Percentiles rank a stretch among this genome's conserved stretches.
These are phyloP conservation scores for Gelatoporia subvermispora DNA, from an alignment of 768 basidiomycete genomes.

Conservation along the genomic window DNA sequence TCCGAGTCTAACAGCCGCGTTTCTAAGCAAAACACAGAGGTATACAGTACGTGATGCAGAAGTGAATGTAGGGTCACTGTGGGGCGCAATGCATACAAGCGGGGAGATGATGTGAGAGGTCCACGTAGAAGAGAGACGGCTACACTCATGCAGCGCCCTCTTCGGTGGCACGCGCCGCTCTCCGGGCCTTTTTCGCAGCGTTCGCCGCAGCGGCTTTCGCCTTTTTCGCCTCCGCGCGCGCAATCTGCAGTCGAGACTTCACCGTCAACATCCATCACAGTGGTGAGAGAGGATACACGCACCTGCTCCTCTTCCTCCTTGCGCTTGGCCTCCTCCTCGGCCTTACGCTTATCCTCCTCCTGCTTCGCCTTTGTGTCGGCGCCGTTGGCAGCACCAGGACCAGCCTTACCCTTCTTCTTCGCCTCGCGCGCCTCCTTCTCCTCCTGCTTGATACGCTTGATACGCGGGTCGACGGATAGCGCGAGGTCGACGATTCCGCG, in stretches of 20 bases:
- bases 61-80: neutral
- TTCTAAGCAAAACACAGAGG: constrained; percentile 13
- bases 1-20: constrained; percentile 1
- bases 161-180: constrained; percentile 26
- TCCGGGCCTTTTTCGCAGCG: constrained; percentile 85
- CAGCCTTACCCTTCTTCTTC: constrained; percentile 66
- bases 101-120: neutral
- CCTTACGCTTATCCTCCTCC: constrained; percentile 60
- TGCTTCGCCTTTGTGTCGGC: constrained; percentile 60
- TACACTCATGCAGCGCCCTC: constrained; percentile 8
- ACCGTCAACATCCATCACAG: neutral
- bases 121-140: neutral
- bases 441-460: constrained; percentile 94
- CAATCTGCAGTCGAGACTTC: constrained; percentile 30
- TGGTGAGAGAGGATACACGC: constrained; percentile 7
- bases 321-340: constrained; percentile 51
- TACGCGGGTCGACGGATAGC: constrained; percentile 82
- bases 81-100: neutral
- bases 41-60: constrained; percentile 13
- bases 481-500: constrained; percentile 84
- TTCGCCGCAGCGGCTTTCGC: constrained; percentile 81
- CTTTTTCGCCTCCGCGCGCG: constrained; percentile 76
- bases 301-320: constrained; percentile 88
- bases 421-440: constrained; percentile 93
- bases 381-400: constrained; percentile 32